Percentiles rank a stretch among this genome's conserved stretches.
Conservation (phyloP, 495 filamentous ascomycete genomes). For the Neurospora terricola region DNA sequence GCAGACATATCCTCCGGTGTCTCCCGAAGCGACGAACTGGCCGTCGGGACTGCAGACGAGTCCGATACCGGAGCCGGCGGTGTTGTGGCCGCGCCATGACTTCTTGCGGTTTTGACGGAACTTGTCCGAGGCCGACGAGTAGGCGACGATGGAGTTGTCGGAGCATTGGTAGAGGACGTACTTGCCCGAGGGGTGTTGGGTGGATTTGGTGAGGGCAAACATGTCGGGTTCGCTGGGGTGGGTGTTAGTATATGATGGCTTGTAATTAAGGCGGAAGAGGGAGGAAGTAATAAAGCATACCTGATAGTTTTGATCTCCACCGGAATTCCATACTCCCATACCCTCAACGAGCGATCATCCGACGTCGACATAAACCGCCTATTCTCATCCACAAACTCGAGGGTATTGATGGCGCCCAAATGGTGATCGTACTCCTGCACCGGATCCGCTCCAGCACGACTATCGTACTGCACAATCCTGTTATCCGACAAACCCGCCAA, state of each 20-base stretch:
- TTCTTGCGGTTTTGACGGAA: constrained; percentile 98
- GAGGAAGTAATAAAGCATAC: no score
- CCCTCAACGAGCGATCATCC: constrained; percentile 89
- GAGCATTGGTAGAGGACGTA: constrained; percentile 85
- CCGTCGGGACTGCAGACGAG: constrained; percentile 83
- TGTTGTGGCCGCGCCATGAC: constrained; percentile 90
- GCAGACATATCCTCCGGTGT: constrained; percentile 77
- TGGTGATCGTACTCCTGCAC: constrained; percentile 99
- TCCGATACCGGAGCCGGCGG: constrained; percentile 86
- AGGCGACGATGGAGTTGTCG: constrained; percentile 96
- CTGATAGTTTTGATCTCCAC: constrained; percentile 47
- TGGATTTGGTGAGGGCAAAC: constrained; percentile 78
- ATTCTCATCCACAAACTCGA: constrained; percentile 91
- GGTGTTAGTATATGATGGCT: constrained; percentile 62
- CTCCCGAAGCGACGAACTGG: constrained; percentile 74
- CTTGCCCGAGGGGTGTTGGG: constrained; percentile 79
- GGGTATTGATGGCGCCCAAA: constrained; percentile 91
- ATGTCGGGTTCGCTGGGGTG: constrained; percentile 94
- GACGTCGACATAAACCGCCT: constrained; percentile 95
- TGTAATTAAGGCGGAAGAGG: no score
- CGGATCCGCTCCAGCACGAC: constrained; percentile 60
- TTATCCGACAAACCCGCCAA: constrained; percentile 95
- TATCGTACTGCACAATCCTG: constrained; percentile 97
- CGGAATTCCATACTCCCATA: constrained; percentile 96
- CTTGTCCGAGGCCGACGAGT: constrained; percentile 71